Percentiles rank a stretch among this genome's conserved stretches.
Evolutionary conservation across 2,329 filamentous ascomycete genomes (phyloP).

Genomic region (Dactylonectria macrodidyma): DNA sequence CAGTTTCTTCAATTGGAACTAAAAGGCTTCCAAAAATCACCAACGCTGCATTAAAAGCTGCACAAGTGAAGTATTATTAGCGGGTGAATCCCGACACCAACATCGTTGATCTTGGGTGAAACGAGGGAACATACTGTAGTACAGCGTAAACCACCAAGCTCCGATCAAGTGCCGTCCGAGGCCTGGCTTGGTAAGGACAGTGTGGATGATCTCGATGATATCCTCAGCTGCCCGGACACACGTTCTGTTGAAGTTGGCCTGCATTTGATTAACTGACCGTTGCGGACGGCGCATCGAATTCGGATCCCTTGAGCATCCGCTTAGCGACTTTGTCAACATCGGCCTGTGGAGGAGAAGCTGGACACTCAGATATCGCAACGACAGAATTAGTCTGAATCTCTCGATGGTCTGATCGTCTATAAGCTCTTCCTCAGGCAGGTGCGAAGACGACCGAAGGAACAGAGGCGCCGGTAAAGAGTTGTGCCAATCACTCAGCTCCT

Average conservation of each 20-base stretch:
- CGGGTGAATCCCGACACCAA: neutral
- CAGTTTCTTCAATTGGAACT: neutral
- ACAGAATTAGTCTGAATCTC: slow-evolving; percentile 58
- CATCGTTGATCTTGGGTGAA: neutral
- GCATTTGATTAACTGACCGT: slow-evolving; percentile 25
- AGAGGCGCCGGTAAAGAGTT: slow-evolving; percentile 1
- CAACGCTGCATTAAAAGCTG: slow-evolving; percentile 35
- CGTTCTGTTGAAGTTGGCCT: slow-evolving; percentile 21
- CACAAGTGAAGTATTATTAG: neutral
- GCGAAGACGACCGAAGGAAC: slow-evolving; percentile 1
- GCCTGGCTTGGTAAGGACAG: slow-evolving; percentile 13
- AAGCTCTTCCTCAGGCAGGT: neutral
- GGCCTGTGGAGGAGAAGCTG: slow-evolving; percentile 51
- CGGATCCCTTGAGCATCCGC: neutral
- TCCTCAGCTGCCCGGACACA: slow-evolving; percentile 27
- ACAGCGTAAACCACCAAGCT: slow-evolving; percentile 41
- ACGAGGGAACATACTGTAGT: slow-evolving; percentile 28
- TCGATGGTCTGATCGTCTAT: slow-evolving; percentile 39
- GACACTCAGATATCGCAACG: slow-evolving; percentile 52
- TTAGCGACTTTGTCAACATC: slow-evolving; percentile 15
- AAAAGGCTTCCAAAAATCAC: slow-evolving; percentile 31
- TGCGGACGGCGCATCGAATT: neutral
- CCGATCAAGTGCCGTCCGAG: slow-evolving; percentile 29
- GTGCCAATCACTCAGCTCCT: slow-evolving; percentile 37
- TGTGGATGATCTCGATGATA: slow-evolving; percentile 30